These are phyloP conservation scores for Kodamaea nitidulidarum DNA, from an alignment of 805 yeast species.

Conservation along the genomic window DNA sequence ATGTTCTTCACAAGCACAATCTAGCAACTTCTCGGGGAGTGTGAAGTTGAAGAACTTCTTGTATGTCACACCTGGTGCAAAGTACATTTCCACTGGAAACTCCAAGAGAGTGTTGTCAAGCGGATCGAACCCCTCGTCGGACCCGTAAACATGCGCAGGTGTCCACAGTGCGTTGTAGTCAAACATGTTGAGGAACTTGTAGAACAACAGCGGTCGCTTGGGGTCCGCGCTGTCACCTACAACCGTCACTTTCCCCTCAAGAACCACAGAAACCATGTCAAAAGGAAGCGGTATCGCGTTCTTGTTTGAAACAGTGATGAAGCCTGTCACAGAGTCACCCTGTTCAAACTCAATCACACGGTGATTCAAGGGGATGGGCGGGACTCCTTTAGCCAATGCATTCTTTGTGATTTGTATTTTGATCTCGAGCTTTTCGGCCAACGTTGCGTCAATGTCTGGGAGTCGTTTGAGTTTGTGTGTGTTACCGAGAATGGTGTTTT, in stretches of 20 bases:
- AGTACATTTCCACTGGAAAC: constrained; percentile 16
- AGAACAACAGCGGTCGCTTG: constrained; percentile 20
- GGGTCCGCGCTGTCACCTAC: constrained; percentile 17
- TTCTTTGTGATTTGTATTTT: constrained; percentile 16
- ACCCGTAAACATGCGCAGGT: constrained; percentile 17
- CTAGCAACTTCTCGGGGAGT: constrained; percentile 24
- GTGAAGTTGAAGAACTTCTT: constrained; percentile 27
- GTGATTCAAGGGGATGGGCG: constrained; percentile 17
- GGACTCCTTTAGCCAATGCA: constrained; percentile 15
- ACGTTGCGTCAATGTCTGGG: constrained; percentile 12
- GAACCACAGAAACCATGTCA: constrained; percentile 26
- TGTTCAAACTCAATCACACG: constrained; percentile 21
- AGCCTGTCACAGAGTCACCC: constrained; percentile 26
- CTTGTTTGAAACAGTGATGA: constrained; percentile 19
- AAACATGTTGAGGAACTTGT: constrained; percentile 29
- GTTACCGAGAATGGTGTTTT: constrained; percentile 25
- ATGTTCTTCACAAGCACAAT: constrained; percentile 27
- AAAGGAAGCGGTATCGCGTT: constrained; percentile 18
- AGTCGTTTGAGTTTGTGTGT: constrained; percentile 24
- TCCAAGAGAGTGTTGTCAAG: constrained; percentile 17
- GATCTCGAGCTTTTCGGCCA: constrained; percentile 19
- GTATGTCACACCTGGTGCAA: constrained; percentile 21
- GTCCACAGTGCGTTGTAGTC: constrained; percentile 31
- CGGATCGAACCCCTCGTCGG: constrained; percentile 16
- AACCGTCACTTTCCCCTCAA: constrained; percentile 26